A percentile compares a stretch with the other conserved stretches of the same genome.
Conservation (phyloP, 495 filamentous ascomycete species). For the Xylaria flabelliformis region DNA sequence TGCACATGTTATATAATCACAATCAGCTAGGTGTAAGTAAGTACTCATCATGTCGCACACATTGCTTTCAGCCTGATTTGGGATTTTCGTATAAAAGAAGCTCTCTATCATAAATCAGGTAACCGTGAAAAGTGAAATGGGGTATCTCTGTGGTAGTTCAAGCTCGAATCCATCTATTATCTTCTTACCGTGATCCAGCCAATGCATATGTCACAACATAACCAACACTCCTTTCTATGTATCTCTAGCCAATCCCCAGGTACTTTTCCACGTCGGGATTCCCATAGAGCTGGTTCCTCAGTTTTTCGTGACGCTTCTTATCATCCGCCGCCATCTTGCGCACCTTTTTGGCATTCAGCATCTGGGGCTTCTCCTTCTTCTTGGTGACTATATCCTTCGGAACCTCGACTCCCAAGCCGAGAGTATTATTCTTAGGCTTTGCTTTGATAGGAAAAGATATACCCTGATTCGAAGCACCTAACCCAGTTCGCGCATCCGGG, state of each 20-base stretch:
- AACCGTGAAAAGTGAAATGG: constrained; percentile 18
- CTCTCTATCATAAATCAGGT: neutral
- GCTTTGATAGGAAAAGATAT: constrained; percentile 77
- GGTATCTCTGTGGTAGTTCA: constrained; percentile 15
- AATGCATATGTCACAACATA: neutral
- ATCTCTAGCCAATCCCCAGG: constrained; percentile 57
- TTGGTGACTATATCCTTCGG: constrained; percentile 46
- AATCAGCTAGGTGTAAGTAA: too few relatives aligned
- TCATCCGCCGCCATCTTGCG: constrained; percentile 65
- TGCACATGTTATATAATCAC: neutral
- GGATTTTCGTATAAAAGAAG: neutral
- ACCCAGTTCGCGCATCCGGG: constrained; percentile 75
- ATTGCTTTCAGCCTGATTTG: neutral
- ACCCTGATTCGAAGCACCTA: constrained; percentile 75
- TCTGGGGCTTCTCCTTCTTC: constrained; percentile 60
- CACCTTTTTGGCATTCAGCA: constrained; percentile 73
- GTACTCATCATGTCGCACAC: neutral
- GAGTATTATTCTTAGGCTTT: constrained; percentile 72
- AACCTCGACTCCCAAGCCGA: constrained; percentile 69
- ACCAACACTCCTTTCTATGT: neutral
- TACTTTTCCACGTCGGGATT: constrained; percentile 76
- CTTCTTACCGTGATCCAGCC: neutral
- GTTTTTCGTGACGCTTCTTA: constrained; percentile 65
- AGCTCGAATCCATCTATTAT: neutral
- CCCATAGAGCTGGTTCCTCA: constrained; percentile 71